These are phyloP conservation scores for Fraxinus latifolia DNA, from an alignment of 305 asterid genomes.

Conservation along the genomic window DNA sequence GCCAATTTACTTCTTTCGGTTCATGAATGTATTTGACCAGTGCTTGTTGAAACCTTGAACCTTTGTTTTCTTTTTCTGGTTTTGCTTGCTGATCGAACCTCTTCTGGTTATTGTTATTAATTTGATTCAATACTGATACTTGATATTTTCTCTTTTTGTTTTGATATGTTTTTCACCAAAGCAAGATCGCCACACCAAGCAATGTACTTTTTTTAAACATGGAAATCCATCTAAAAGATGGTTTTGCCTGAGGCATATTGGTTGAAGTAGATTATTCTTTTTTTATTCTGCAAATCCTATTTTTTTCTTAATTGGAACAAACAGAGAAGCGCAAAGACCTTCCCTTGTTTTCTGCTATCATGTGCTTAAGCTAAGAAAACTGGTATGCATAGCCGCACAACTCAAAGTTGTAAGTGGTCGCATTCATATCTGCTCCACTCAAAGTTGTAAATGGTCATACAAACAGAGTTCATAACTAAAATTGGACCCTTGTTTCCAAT, in stretches of 20 bases:
- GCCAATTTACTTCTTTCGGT: background rate
- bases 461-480: slow-evolving; percentile 3
- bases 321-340: background rate
- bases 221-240: background rate
- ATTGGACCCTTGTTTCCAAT: background rate
- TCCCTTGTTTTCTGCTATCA: background rate
- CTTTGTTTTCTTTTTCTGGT: background rate
- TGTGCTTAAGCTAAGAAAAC: background rate
- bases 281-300: background rate
- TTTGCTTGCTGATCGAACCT: background rate
- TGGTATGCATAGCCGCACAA: background rate
- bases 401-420: background rate
- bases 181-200: background rate
- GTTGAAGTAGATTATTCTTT: background rate
- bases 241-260: background rate
- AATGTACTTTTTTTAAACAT: background rate
- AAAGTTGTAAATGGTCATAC: background rate
- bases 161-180: background rate
- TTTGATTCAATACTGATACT: background rate
- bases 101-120: background rate
- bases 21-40: background rate
- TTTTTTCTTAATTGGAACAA: background rate
- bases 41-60: background rate
- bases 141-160: background rate
- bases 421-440: background rate